Conservation (phyloP, 129 eudicot genomes). For the Ambrosia trifida region DNA sequence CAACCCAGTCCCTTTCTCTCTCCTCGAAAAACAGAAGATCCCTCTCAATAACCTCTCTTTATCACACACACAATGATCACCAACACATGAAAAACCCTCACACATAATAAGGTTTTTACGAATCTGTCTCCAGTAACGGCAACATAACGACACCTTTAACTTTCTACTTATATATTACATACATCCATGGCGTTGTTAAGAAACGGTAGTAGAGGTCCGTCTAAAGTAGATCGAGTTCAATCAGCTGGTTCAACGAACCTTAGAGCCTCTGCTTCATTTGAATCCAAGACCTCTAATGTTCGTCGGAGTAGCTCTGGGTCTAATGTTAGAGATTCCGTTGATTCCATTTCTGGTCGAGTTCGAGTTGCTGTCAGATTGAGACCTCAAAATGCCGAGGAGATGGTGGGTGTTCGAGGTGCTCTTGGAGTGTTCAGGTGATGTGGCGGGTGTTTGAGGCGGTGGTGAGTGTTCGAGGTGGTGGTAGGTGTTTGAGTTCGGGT, state of each 20-base stretch:
- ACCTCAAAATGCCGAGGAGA: slow-evolving; percentile 93
- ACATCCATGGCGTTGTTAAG: slow-evolving; percentile 47
- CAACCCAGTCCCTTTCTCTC: no score
- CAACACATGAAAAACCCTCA: not conserved
- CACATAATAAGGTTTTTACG: slow-evolving; percentile 11
- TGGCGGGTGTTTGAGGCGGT: no score
- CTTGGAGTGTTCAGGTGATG: no score
- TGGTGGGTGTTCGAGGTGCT: no score
- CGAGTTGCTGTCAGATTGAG: slow-evolving; percentile 99
- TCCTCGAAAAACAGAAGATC: no score
- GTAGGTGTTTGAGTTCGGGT: no score
- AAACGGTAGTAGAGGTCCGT: slow-evolving; percentile 58
- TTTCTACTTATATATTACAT: not conserved
- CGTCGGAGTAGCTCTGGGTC: slow-evolving; percentile 66
- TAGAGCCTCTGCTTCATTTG: slow-evolving; percentile 60
- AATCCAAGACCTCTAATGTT: slow-evolving; percentile 53
- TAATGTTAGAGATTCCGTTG: slow-evolving; percentile 28
- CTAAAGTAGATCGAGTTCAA: slow-evolving; percentile 39
- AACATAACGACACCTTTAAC: not conserved
- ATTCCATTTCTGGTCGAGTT: slow-evolving; percentile 87
- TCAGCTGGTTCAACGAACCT: slow-evolving; percentile 39
- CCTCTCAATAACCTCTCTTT: not conserved
- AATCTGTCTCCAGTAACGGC: slow-evolving; percentile 11
- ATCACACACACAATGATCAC: not conserved
- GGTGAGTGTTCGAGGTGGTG: no score